phyloP scores from a whole-genome alignment of 2,329 filamentous ascomycete species.

The Pseudophaeomoniella oleicola region DNA sequence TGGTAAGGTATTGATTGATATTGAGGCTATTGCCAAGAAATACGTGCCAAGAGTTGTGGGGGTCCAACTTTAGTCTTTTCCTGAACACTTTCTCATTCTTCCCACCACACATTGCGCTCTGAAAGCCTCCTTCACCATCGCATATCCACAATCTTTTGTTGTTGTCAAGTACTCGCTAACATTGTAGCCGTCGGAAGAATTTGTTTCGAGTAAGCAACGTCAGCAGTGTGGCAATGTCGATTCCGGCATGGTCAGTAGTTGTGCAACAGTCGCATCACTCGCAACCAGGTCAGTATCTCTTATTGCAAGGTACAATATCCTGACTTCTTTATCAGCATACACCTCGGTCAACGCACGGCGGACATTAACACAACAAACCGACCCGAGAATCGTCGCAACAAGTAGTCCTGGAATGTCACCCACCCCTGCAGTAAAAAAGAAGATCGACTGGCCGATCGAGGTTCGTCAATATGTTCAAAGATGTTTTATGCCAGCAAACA shows the following conservation, averaged over 20 bases:
- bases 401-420: not conserved
- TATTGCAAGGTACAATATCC: constrained; percentile 7
- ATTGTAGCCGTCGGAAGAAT: too few species aligned
- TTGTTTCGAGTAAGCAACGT: too few species aligned
- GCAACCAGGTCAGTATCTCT: not conserved
- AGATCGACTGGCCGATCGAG: constrained; percentile 67
- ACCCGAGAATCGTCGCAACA: not conserved
- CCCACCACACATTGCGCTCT: too few species aligned
- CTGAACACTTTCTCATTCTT: too few species aligned
- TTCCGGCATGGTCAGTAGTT: not conserved
- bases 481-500: constrained; percentile 65
- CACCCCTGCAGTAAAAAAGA: constrained; percentile 30
- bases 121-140: too few species aligned
- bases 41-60: too few species aligned
- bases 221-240: not conserved
- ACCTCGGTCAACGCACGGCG: constrained; percentile 49
- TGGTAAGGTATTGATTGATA: too few species aligned
- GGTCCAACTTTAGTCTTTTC: too few species aligned
- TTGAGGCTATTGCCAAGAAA: too few species aligned
- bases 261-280: not conserved
- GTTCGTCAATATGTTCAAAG: constrained; percentile 81
- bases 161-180: too few species aligned
- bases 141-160: too few species aligned
- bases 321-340: constrained; percentile 37
- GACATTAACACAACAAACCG: constrained; percentile 32